phyloP scores from a whole-genome alignment of 2,329 filamentous ascomycete species.

The Fusarium sp. region DNA sequence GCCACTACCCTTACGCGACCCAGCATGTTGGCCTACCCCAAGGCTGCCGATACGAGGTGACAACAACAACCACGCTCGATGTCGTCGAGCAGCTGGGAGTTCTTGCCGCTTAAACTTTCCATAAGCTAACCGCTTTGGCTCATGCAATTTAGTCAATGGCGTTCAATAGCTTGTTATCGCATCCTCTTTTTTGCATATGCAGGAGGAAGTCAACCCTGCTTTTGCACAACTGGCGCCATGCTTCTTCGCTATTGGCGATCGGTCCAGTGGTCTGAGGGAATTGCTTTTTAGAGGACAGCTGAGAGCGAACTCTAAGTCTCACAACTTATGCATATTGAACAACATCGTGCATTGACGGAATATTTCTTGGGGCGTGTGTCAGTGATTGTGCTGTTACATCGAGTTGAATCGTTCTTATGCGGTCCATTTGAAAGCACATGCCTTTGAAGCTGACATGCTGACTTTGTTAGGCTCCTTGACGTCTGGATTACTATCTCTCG shows the following conservation, averaged over 20 bases:
- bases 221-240: conserved; percentile 4
- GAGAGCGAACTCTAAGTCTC: conserved; percentile 15
- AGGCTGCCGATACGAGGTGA: conserved; percentile 32
- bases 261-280: neutral
- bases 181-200: conserved; percentile 12
- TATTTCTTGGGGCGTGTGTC: neutral
- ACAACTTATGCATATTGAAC: conserved; percentile 25
- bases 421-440: neutral
- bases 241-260: conserved; percentile 13
- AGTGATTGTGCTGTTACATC: conserved; percentile 14
- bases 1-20: conserved; percentile 21
- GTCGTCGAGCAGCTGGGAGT: conserved; percentile 9
- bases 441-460: conserved; percentile 23
- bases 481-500: conserved; percentile 2
- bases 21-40: conserved; percentile 23
- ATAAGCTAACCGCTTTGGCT: conserved; percentile 14
- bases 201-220: neutral
- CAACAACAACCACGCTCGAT: conserved; percentile 5
- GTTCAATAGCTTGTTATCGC: conserved; percentile 17
- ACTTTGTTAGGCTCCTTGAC: neutral
- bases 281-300: conserved; percentile 6
- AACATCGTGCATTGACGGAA: neutral
- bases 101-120: conserved; percentile 14
- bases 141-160: conserved; percentile 2
- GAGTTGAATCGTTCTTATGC: conserved; percentile 9